Evolutionary conservation across 176 grass and related monocot genomes (phyloP).

Genomic region (Musa acuminata): DNA sequence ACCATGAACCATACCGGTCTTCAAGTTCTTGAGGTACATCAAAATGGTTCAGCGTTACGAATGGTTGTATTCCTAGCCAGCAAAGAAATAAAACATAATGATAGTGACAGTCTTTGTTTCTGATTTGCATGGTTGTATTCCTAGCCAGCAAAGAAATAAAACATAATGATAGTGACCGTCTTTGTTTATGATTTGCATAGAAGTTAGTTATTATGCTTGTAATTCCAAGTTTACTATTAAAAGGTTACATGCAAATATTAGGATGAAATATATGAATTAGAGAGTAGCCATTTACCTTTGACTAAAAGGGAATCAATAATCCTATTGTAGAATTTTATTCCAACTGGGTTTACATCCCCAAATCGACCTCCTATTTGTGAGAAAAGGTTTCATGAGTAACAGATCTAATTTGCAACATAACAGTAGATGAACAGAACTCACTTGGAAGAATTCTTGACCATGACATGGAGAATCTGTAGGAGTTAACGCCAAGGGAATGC

Average conservation of each 20-base stretch:
- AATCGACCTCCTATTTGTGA: constrained; percentile 35
- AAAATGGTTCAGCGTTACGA: constrained; percentile 62
- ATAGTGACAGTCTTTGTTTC: neutral
- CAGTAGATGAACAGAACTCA: constrained; percentile 20
- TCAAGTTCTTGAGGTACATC: constrained; percentile 45
- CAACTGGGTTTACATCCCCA: constrained; percentile 31
- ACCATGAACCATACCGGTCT: constrained; percentile 39
- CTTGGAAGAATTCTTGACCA: constrained; percentile 68
- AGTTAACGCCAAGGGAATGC: constrained; percentile 39
- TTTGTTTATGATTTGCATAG: neutral
- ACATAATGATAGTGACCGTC: neutral
- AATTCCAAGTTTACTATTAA: neutral
- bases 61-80: constrained; percentile 47
- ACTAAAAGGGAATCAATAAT: constrained; percentile 30
- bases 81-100: neutral
- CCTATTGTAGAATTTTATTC: constrained; percentile 40
- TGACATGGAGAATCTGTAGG: constrained; percentile 66
- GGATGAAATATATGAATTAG: neutral
- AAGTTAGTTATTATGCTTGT: neutral
- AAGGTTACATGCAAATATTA: neutral
- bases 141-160: constrained; percentile 8
- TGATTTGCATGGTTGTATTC: constrained; percentile 29
- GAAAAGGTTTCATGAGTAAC: neutral
- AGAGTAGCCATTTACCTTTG: constrained; percentile 27
- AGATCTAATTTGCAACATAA: neutral